Conservation (phyloP, 75 land plant genomes). For the Gnetum montanum region DNA sequence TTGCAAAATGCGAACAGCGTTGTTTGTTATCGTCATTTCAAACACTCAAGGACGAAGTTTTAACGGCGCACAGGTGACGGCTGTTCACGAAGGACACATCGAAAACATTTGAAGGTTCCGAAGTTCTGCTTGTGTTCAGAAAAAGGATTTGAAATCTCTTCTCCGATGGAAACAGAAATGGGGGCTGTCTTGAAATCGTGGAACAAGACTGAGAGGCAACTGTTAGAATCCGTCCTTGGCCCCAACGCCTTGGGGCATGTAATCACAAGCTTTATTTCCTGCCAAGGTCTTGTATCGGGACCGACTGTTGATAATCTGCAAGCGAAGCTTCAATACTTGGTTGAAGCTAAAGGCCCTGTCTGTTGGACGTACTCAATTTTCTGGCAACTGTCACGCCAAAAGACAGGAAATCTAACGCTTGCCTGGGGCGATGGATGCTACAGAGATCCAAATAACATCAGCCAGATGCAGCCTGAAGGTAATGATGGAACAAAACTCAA, state of each 20-base stretch:
- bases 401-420: conserved; percentile 40
- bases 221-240: conserved; percentile 47
- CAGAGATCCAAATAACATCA: conserved; percentile 41
- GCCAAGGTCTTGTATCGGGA: conserved; percentile 26
- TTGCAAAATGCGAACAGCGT: too few relatives aligned
- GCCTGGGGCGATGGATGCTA: conserved; percentile 94
- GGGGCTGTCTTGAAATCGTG: conserved; percentile 12
- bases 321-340: conserved; percentile 61
- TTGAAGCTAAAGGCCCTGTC: conserved; percentile 34
- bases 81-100: too few relatives aligned
- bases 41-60: too few relatives aligned
- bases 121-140: too few relatives aligned
- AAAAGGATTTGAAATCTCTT: too few relatives aligned
- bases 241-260: conserved; percentile 43
- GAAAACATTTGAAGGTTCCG: too few relatives aligned
- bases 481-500: conserved; percentile 59
- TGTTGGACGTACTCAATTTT: conserved; percentile 80
- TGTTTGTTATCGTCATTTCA: too few relatives aligned
- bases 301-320: conserved; percentile 46
- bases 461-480: conserved; percentile 12
- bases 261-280: conserved; percentile 24
- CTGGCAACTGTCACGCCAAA: conserved; percentile 71
- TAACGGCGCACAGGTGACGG: too few relatives aligned
- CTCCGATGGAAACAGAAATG: not conserved
- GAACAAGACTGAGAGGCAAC: conserved; percentile 36